Conservation (phyloP, 2,329 filamentous ascomycete species). For the Penicillium sp. region DNA sequence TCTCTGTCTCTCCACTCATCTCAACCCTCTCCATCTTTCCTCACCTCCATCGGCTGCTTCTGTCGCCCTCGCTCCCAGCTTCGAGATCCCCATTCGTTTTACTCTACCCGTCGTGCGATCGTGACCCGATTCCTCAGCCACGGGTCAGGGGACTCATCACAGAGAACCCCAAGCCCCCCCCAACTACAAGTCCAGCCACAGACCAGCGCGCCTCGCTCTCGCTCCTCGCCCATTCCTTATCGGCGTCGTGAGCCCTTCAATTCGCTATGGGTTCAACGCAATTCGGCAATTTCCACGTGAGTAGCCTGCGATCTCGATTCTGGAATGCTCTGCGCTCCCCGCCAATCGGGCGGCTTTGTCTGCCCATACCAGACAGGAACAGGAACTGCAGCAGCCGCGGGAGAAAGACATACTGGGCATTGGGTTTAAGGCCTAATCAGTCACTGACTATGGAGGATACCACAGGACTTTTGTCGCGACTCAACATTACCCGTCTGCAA, state of each 20-base stretch:
- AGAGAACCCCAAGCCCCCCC: background rate
- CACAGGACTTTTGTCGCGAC: constrained; percentile 77
- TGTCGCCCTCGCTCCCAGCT: background rate
- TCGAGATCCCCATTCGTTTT: background rate
- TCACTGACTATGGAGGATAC: constrained; percentile 30
- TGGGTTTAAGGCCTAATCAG: background rate
- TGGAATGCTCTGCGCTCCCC: constrained; percentile 8
- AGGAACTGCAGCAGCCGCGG: background rate
- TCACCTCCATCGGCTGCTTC: background rate
- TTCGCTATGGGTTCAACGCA: constrained; percentile 53
- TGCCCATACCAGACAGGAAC: background rate
- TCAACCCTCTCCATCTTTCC: background rate
- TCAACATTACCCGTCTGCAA: constrained; percentile 83
- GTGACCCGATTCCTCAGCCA: constrained; percentile 22
- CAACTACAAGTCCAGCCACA: background rate
- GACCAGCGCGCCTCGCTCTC: background rate
- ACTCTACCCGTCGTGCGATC: constrained; percentile 11
- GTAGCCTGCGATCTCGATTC: constrained; percentile 21
- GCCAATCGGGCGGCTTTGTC: constrained; percentile 3
- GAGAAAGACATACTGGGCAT: background rate
- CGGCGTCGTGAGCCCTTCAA: constrained; percentile 4
- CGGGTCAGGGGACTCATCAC: constrained; percentile 25
- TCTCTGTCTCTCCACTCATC: background rate
- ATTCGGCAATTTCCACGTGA: constrained; percentile 62
- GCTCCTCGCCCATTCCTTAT: constrained; percentile 1